Evolutionary conservation across 352 stramenopile species (phyloP).

Genomic region (Phytophthora cajani): DNA sequence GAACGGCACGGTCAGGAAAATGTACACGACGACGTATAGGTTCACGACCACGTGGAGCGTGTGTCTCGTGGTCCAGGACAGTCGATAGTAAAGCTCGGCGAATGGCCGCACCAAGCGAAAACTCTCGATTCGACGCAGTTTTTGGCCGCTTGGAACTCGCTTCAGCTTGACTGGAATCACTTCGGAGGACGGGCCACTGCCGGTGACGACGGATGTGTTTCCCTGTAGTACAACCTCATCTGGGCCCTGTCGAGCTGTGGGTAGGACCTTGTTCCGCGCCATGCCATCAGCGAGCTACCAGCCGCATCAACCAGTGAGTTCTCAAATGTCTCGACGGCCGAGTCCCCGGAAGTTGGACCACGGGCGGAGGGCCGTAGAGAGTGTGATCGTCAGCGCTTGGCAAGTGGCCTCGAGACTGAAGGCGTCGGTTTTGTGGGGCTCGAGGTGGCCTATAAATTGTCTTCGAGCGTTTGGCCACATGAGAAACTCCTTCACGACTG

Average conservation of each 20-base stretch:
- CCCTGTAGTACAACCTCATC: neutral
- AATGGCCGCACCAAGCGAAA: constrained; percentile 3
- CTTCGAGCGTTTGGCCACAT: neutral
- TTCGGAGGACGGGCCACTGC: neutral
- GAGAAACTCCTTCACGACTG: neutral
- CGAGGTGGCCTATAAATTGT: neutral
- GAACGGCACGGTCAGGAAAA: constrained; percentile 26
- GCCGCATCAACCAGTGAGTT: neutral
- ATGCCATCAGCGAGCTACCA: constrained; percentile 1
- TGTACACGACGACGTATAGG: constrained; percentile 7
- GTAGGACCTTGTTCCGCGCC: constrained; percentile 1
- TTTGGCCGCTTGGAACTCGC: neutral
- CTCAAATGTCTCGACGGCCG: neutral
- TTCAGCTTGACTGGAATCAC: neutral
- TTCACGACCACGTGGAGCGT: neutral
- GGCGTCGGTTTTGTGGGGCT: neutral
- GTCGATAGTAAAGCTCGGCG: neutral
- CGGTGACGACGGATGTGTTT: no score
- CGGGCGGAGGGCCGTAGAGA: neutral
- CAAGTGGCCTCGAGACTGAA: neutral
- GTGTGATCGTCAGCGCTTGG: neutral
- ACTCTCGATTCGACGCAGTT: neutral
- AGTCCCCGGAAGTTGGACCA: neutral
- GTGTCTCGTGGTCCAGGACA: constrained; percentile 13
- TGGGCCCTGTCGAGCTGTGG: neutral